These are phyloP conservation scores for Cornus controversa DNA, from an alignment of 148 eudicot species.

Conservation along the genomic window DNA sequence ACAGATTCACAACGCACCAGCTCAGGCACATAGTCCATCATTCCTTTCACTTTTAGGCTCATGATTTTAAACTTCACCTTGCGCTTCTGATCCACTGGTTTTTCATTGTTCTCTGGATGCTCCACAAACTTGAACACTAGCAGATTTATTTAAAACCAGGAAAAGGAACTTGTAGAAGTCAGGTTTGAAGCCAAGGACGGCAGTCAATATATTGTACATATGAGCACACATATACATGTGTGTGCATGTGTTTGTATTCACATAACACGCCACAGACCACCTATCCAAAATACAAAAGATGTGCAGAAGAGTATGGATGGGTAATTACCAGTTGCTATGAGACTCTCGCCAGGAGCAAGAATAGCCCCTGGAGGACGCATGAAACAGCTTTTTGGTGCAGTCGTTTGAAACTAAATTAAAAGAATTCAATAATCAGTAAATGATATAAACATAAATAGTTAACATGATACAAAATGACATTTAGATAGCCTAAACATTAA, in stretches of 20 bases:
- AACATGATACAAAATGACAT: neutral
- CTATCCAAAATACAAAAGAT: neutral
- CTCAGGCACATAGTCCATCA: conserved; percentile 79
- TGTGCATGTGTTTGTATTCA: no score
- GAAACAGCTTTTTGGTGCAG: conserved; percentile 89
- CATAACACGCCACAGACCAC: neutral
- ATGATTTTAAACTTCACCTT: conserved; percentile 81
- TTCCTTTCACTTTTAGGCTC: conserved; percentile 84
- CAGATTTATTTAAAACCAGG: conserved; percentile 14
- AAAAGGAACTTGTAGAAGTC: neutral
- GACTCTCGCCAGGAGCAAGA: conserved; percentile 85
- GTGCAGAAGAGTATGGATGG: neutral
- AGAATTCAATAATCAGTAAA: conserved; percentile 13
- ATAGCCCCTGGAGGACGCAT: conserved; percentile 97
- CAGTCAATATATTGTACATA: neutral
- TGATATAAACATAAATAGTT: neutral
- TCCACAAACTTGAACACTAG: conserved; percentile 90
- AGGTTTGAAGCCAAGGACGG: neutral
- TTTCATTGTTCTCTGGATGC: conserved; percentile 82
- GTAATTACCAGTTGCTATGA: conserved; percentile 72
- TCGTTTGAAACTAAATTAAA: conserved; percentile 81
- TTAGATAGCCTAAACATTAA: neutral
- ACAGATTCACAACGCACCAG: conserved; percentile 44
- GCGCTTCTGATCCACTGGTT: conserved; percentile 69
- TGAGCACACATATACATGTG: neutral